Evolutionary conservation across 2,329 filamentous ascomycete species (phyloP), one percentile per base, ranked within the genome.

Genomic region (Xylariaceae sp.): DNA sequence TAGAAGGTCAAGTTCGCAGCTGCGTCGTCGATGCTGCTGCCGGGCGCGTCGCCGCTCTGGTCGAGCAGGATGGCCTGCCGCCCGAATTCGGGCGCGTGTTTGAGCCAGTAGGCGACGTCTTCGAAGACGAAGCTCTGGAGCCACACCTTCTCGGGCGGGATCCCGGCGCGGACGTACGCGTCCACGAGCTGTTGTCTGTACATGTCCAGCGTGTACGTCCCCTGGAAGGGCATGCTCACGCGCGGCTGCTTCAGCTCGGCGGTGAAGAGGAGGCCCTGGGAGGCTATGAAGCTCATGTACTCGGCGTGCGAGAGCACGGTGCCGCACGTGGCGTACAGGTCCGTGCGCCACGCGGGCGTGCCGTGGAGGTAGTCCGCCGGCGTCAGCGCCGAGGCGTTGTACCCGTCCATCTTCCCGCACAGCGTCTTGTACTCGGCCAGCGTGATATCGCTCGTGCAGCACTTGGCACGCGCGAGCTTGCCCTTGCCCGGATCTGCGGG

Each of bases 361-460:
- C 76, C 76, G 51, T 67, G 61, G 42, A 78, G 71, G 62, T 72
- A 83, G 48, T 76, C 72, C 26, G 66, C 59, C 0, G 74, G 63
- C 2, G 71, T 84, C 14, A 72, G 72, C 23, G 78, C 81, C 31
- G 65, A 70, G 47, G 67, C 59, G 52, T 82, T 78, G 55, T 63
- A 73, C 34, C 74, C 74, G 53, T 86, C 82, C 78, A 83, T 84
- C 63, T 84, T 85, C 53, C 73, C 73, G 62, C 82, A 86, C 4
- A 86, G 72, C 4, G 70, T 66, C 60, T 78, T 76, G 68, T 77
- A 85, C 61, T 86, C 83, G 31, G 68, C 68, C 24, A 82, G 63
- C 1, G 81, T 85, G 53, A 86, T 75, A 55, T 86, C 83, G 50
- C 72, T 78, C 3, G 82, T 85, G 68, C 82, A 86, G 68, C 82